Evolutionary conservation across 345 rosid genomes (phyloP), one percentile per base, ranked within the genome.

Genomic region (Durio zibethinus): DNA sequence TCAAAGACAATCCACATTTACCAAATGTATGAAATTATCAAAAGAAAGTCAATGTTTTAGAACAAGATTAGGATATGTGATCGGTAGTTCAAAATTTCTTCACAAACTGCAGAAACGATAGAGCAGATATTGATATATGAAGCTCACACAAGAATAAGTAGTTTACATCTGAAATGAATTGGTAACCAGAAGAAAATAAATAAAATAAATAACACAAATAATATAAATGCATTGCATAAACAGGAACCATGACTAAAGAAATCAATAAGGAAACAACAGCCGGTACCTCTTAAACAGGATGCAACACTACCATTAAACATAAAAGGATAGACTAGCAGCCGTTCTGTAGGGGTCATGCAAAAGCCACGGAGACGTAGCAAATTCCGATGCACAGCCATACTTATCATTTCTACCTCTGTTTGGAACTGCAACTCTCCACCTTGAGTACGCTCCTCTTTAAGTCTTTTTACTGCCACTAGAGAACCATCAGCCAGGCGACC

Each of bases 241-340:
- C 72, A 38, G 10, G 20, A 43, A 38, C 25, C 1, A 60, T 5
- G 25, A 27, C 54, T 60, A 27, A 40, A 40, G 31, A 60, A 12
- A 74, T 15, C 18, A 67, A 59, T 64, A 38, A 27, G n/a, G 20
- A 57, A 23, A 56, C 31, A 54, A 31, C 60, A 75, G 73, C 47
- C 38, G 33, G 29, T 86, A 94, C 97, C 98, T 88, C 97, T 87
- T 80, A 95, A 86, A 82, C 98, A 93, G 42, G 98, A 94, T 78
- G 97, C 97, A 8, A 91, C 97, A 84, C 98, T 94, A 85, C 98
- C 98, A 84, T 94, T 91, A 81, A 35, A 82, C 97, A 94, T 94
- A 72, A 14, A 94, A 31, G 97, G 97, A 85, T 94, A 94, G 63
- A 94, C 95, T 67, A 94, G 92, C 78, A 94, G 80, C 74, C 98